Evolutionary conservation across 1,284 basidiomycete species (phyloP), one percentile per base, ranked within the genome.

Genomic region (Rhodotorula glutinis): DNA sequence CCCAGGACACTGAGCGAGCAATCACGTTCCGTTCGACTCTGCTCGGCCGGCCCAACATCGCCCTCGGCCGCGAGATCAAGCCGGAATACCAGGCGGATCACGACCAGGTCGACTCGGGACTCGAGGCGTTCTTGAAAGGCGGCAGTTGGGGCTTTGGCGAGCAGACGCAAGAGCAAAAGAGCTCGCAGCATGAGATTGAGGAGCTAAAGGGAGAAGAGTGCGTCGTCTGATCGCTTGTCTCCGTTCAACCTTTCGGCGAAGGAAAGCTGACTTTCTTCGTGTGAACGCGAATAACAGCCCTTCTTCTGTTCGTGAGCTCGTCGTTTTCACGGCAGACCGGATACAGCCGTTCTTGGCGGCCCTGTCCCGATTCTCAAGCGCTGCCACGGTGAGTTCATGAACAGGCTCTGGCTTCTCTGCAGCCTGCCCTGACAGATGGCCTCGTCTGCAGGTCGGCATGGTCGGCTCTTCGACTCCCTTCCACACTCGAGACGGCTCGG

Each of bases 141-240:
- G 70, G 65, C 33, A 64, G 54, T 19, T 73, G 71, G 71, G 64
- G 62, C 10, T 73, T 73, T 43, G 71, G 71, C 4, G 52, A 66
- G 43, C 46, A 21, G 57, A 29, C 44, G 17, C 44, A 13, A 38
- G 41, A 30, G n/a, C 17, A 3, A 33, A 16, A 25, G 41, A 27
- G 55, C 1, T n/a, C 33, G 17, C 41, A 9, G 25, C 53, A 5
- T 7, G 53, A 33, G 13, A 53, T 69, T 17, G 51, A 49, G 17
- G 63, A 65, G 49, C 38, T 70, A 29, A 30, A 40, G 4, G 53
- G 38, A 5, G 43, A 66, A 33, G 30, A 63, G 71, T 73, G 23
- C 49, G 65, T 66, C 11, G 2, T 25, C 16, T 49, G 21, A 25
- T 14, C 2, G 14, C 19, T 23, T 30, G n/a, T 5, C n/a, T n/a